A percentile compares a stretch with the other conserved stretches of the same genome.
These are phyloP conservation scores for Senna tora DNA, from an alignment of 306 rosid genomes.

Conservation along the genomic window DNA sequence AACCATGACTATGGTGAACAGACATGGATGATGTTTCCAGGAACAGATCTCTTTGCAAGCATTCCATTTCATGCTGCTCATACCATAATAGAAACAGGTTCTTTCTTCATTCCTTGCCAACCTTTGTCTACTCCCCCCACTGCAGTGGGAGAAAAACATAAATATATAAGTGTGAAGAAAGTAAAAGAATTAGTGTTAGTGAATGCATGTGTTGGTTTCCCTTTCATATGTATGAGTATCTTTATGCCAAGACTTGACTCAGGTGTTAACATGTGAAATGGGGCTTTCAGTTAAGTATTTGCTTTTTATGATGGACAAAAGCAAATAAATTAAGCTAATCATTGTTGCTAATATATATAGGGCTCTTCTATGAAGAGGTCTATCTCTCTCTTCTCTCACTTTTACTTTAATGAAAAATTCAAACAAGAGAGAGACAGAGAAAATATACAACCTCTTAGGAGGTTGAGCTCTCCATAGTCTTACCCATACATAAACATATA, in stretches of 20 bases:
- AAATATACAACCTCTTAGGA: too few relatives aligned
- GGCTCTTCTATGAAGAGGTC: too few relatives aligned
- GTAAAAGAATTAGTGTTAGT: neutral
- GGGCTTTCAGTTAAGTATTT: neutral
- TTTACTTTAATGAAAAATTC: too few relatives aligned
- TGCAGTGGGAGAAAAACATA: too few relatives aligned
- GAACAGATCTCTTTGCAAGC: slow-evolving; percentile 79
- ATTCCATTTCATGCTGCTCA: slow-evolving; percentile 91
- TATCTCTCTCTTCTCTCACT: too few relatives aligned
- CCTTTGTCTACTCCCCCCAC: too few relatives aligned
- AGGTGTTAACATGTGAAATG: neutral
- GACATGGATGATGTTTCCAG: slow-evolving; percentile 85
- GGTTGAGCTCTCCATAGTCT: too few relatives aligned
- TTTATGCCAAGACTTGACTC: neutral
- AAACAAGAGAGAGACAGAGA: too few relatives aligned
- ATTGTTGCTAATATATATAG: neutral
- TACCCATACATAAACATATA: too few relatives aligned
- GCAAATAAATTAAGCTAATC: neutral
- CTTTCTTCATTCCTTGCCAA: neutral
- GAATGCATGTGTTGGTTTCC: slow-evolving; percentile 13
- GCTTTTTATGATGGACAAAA: neutral
- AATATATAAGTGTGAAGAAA: too few relatives aligned
- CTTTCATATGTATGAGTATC: slow-evolving; percentile 8
- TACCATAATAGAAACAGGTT: slow-evolving; percentile 78
- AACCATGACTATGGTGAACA: slow-evolving; percentile 73